Conservation (phyloP, 306 rosid genomes). For the Fragaria nilgerrensis region DNA sequence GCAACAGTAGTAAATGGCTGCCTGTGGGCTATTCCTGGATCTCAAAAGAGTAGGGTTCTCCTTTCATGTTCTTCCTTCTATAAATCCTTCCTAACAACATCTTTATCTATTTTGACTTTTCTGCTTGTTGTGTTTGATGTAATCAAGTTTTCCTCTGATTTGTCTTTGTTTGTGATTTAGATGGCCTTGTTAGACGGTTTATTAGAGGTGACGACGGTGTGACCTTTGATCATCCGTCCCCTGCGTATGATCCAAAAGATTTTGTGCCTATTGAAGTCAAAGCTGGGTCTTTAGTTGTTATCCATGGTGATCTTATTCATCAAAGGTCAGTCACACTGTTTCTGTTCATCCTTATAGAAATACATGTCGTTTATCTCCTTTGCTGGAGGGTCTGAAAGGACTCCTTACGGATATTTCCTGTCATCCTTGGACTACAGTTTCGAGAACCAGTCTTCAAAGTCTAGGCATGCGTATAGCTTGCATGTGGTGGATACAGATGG, state of each 20-base stretch:
- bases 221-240: conserved; percentile 73
- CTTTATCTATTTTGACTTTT: neutral
- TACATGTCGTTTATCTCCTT: neutral
- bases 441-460: conserved; percentile 84
- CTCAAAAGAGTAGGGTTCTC: conserved; percentile 66
- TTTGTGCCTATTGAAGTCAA: conserved; percentile 90
- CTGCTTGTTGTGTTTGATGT: conserved; percentile 4
- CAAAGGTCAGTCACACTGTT: conserved; percentile 61
- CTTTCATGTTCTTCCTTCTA: conserved; percentile 13
- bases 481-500: conserved; percentile 86
- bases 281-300: conserved; percentile 83
- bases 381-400: conserved; percentile 9
- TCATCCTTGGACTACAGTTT: conserved; percentile 51
- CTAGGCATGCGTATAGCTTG: conserved; percentile 91
- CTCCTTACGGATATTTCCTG: neutral
- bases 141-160: conserved; percentile 4
- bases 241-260: conserved; percentile 63
- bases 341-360: conserved; percentile 19
- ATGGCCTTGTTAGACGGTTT: conserved; percentile 90
- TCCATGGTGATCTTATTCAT: conserved; percentile 97
- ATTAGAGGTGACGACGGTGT: conserved; percentile 73
- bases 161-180: conserved; percentile 33
- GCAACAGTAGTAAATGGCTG: conserved; percentile 78
- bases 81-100: conserved; percentile 1
- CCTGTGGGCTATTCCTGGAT: conserved; percentile 95